Evolutionary conservation across 352 stramenopile species (phyloP), one percentile per base, ranked within the genome.

Genomic region (Phytophthora syringae): DNA sequence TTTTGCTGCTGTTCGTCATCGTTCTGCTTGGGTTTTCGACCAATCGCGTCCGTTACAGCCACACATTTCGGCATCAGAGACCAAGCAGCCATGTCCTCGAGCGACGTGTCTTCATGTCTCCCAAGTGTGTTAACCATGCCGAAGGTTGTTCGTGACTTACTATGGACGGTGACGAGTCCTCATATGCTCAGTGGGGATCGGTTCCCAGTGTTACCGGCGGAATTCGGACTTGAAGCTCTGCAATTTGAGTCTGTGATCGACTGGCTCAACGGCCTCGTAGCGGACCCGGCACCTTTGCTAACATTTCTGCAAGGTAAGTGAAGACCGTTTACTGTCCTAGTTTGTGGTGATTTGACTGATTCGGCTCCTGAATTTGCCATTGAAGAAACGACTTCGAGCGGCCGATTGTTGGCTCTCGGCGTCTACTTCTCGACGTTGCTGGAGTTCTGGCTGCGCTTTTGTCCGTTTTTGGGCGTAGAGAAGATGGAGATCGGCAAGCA

Each of bases 351-450:
- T 45, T 54, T 16, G 21, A 50, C 20, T 67, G 16, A 54, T 51
- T 48, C 28, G 45, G n/a, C 3, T 13, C 7, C 12, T 28, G 3
- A 16, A 22, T 47, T 44, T 25, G 34, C 20, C 27, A 5, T n/a
- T n/a, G n/a, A n/a, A 89, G 81, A 72, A 34, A 72, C 72, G 32
- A 80, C 59, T 24, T 59, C 69, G 37, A 74, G 70, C 25, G 62
- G 62, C 37, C 71, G 59, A 39, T 74, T 51, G 20, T 55, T 93
- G 32, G 82, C 82, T 13, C 64, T 93, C 1, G 82, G 84, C 7
- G 79, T 89, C 37, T 93, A 90, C 72, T 91, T 90, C 69, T 84
- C 84, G 18, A 70, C 71, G 27, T 62, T 93, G 39, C 63, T 92
- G 22, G 82, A 93, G 64, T 93, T 65, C 59, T 93, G 84, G 82